Base-by-base conservation (phyloP, 2,329 filamentous ascomycete species). In the Aspergillus sp. region DNA sequence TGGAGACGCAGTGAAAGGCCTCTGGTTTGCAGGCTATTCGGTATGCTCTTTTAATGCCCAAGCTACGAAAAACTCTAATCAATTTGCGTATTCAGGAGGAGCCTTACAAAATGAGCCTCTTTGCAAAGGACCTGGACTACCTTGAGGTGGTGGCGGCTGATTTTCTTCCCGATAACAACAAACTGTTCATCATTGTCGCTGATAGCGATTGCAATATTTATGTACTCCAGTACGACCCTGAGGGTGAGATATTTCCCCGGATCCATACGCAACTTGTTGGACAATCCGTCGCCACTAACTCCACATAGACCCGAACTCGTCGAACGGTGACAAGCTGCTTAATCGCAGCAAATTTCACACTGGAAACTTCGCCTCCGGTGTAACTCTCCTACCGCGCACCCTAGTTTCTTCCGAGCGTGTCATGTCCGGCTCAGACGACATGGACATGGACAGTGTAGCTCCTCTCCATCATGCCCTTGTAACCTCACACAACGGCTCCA, bases 1-100 rank as follows among this genome's bases (percentile, higher is more conserved):
- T 77, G 90, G 90, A 0, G 95, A 99, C 76, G 90, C 89, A 0
- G 87, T 95, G 71, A 96, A 96, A 77, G 95, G 95, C 0, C 82
- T 98, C 2, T 98, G 95, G 92, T 96, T 99, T 65, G 90, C 91
- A 0, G 95, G 95, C 0, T 99, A 97, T 70, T 95, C 90, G 8
- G 82, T 84, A 80, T 52, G 79, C 68, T 48, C 37, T 45, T 27
- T 33, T 12, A 30, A 30, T 24, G 5, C 17, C 27, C 8, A 42
- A 4, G 15, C 40, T 24, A 24, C 22, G 19, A 17, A 8, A 37
- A 41, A 20, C 47, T 20, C 34, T 60, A 24, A 62, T 58, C 46
- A 51, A 56, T 34, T n/a, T 27, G 17, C 19, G 20, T 40, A 19
- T 64, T 46, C 46, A 84, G 77, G 93, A 99, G 76, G 95, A 98